Percentiles rank a stretch among this genome's conserved stretches.
Evolutionary conservation across 768 basidiomycete species (phyloP).

Genomic region (Suillus ampliporus): DNA sequence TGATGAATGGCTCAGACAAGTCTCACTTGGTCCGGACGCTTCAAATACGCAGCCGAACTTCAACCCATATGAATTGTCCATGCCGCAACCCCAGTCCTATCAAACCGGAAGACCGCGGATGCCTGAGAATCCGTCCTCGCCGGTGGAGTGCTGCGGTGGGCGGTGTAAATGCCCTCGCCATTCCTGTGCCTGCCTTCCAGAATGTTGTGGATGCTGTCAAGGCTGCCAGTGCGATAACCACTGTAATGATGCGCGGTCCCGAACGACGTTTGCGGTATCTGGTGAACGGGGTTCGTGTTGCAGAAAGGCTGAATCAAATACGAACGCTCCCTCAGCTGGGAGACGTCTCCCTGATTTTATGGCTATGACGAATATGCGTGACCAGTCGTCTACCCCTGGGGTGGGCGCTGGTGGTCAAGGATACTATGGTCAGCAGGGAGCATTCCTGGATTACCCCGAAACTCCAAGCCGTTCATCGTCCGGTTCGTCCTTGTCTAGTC

Average conservation of each 20-base stretch:
- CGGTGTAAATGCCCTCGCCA: slow-evolving; percentile 40
- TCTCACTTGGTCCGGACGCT: slow-evolving; percentile 29
- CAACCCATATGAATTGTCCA: slow-evolving; percentile 36
- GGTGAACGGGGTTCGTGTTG: slow-evolving; percentile 39
- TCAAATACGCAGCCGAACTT: slow-evolving; percentile 23
- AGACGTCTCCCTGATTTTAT: slow-evolving; percentile 39
- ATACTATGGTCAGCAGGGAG: slow-evolving; percentile 31
- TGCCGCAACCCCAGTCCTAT: slow-evolving; percentile 20
- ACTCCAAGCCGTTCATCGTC: slow-evolving; percentile 38
- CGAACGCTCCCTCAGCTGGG: slow-evolving; percentile 13
- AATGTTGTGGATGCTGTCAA: slow-evolving; percentile 37
- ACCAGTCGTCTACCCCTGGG: slow-evolving; percentile 31
- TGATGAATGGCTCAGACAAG: slow-evolving; percentile 69
- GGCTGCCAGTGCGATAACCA: slow-evolving; percentile 36
- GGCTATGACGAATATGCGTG: slow-evolving; percentile 37
- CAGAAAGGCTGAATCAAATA: slow-evolving; percentile 20
- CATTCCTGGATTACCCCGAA: slow-evolving; percentile 28
- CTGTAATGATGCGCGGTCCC: slow-evolving; percentile 26
- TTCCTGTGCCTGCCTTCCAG: slow-evolving; percentile 39
- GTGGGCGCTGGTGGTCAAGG: slow-evolving; percentile 23
- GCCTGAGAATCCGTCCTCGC: slow-evolving; percentile 23
- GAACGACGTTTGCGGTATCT: slow-evolving; percentile 36
- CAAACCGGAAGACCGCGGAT: slow-evolving; percentile 12
- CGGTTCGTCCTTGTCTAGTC: slow-evolving; percentile 38
- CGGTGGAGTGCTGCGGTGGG: slow-evolving; percentile 37